phyloP scores from a whole-genome alignment of 179 eudicot genomes.

The Amaranthus tricolor region DNA sequence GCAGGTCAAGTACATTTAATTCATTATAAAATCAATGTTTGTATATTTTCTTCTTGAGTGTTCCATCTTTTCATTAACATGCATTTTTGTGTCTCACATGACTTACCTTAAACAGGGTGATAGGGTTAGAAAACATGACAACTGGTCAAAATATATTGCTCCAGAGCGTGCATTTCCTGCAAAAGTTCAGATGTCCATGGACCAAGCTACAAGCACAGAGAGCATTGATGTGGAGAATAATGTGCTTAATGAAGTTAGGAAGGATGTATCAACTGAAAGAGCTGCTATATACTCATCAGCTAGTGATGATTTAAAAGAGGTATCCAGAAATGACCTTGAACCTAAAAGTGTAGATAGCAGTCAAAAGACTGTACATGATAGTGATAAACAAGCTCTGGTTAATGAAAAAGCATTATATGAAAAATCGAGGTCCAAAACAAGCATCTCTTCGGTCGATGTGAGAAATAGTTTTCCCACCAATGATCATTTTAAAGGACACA shows the following conservation, averaged over 20 bases:
- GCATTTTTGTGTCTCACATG: neutral
- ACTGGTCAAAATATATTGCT: slow-evolving; percentile 74
- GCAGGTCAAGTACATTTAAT: slow-evolving; percentile 46
- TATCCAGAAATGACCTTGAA: slow-evolving; percentile 21
- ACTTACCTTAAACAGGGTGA: slow-evolving; percentile 51
- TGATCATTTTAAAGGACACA: slow-evolving; percentile 25
- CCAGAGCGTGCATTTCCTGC: slow-evolving; percentile 29
- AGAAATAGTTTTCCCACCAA: slow-evolving; percentile 11
- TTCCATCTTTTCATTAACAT: slow-evolving; percentile 2
- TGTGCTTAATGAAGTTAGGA: slow-evolving; percentile 22
- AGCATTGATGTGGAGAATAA: slow-evolving; percentile 21
- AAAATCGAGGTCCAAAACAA: slow-evolving; percentile 25
- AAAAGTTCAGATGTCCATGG: slow-evolving; percentile 25
- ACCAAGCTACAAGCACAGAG: slow-evolving; percentile 21
- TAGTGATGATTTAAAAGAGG: slow-evolving; percentile 22
- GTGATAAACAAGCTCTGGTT: slow-evolving; percentile 26
- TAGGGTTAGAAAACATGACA: slow-evolving; percentile 73
- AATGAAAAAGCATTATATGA: slow-evolving; percentile 24
- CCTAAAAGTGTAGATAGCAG: slow-evolving; percentile 12
- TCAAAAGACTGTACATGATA: slow-evolving; percentile 23
- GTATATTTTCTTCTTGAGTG: slow-evolving; percentile 2
- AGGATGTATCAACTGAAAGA: slow-evolving; percentile 22
- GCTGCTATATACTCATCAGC: slow-evolving; percentile 21
- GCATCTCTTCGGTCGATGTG: slow-evolving; percentile 9
- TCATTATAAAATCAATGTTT: slow-evolving; percentile 3